phyloP scores from a whole-genome alignment of 1,284 basidiomycete species.

The Mixia osmundae region DNA sequence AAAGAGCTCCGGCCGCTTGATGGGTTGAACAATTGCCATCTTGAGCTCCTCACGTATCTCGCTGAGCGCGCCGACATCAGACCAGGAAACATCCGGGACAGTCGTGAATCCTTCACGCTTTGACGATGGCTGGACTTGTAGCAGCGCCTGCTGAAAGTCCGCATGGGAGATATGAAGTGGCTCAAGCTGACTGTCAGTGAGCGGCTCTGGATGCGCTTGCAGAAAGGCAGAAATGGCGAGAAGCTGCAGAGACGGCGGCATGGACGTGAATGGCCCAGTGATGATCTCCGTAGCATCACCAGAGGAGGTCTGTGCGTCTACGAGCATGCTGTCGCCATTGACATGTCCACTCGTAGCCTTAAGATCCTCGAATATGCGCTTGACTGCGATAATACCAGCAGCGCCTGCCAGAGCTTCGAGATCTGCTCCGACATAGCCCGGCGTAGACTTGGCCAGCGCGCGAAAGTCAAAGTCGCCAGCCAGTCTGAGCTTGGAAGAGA shows the following conservation, averaged over 20 bases:
- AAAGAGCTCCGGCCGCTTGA: slow-evolving; percentile 72
- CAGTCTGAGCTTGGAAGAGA: slow-evolving; percentile 47
- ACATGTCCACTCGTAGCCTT: slow-evolving; percentile 24
- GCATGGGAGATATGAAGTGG: slow-evolving; percentile 51
- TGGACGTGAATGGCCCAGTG: too few species aligned
- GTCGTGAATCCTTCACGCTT: slow-evolving; percentile 96
- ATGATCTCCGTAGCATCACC: too few species aligned
- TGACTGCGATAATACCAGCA: slow-evolving; percentile 85
- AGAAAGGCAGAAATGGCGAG: slow-evolving; percentile 73
- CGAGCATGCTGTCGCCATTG: not conserved
- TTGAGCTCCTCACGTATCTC: slow-evolving; percentile 69
- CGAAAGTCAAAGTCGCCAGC: slow-evolving; percentile 60
- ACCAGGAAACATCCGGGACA: slow-evolving; percentile 84
- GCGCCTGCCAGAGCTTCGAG: slow-evolving; percentile 71
- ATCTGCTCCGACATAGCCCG: slow-evolving; percentile 93
- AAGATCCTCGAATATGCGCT: slow-evolving; percentile 74
- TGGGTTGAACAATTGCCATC: slow-evolving; percentile 93
- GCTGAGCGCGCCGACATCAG: slow-evolving; percentile 78
- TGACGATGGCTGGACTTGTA: slow-evolving; percentile 76
- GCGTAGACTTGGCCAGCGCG: slow-evolving; percentile 69
- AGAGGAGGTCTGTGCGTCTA: slow-evolving; percentile 22
- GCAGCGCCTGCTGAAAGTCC: slow-evolving; percentile 59
- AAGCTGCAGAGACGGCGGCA: slow-evolving; percentile 25
- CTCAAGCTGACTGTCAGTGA: slow-evolving; percentile 50
- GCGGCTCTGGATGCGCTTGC: slow-evolving; percentile 51